Percentiles rank a stretch among this genome's conserved stretches.
These are phyloP conservation scores for Paraphoma sp. DNA, from an alignment of 2,329 filamentous ascomycete species.

Conservation along the genomic window DNA sequence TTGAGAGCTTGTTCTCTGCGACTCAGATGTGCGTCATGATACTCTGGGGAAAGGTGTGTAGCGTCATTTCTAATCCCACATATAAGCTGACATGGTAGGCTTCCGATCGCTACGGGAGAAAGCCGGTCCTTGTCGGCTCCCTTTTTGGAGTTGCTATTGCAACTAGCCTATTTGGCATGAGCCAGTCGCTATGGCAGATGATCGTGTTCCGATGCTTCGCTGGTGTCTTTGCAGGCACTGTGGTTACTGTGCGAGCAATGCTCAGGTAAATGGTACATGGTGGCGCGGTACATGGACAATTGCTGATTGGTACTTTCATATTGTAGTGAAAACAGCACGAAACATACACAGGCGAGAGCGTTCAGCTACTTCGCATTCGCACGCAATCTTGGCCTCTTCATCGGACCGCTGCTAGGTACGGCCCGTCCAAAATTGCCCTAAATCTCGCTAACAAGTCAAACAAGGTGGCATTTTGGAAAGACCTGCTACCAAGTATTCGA, in stretches of 20 bases:
- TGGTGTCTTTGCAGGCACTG: constrained; percentile 75
- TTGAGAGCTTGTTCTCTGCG: constrained; percentile 73
- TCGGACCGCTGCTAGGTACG: constrained; percentile 69
- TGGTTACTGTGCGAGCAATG: constrained; percentile 80
- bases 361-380: constrained; percentile 81
- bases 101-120: constrained; percentile 73
- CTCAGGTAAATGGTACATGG: constrained; percentile 49
- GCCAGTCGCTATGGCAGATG: constrained; percentile 74
- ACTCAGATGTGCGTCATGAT: constrained; percentile 82
- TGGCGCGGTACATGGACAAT: neutral
- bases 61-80: neutral
- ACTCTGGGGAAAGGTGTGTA: constrained; percentile 65
- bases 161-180: constrained; percentile 72
- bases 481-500: constrained; percentile 69
- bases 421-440: neutral
- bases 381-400: constrained; percentile 75
- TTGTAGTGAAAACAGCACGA: constrained; percentile 68
- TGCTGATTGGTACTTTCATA: neutral
- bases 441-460: constrained; percentile 6
- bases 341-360: constrained; percentile 72
- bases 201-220: constrained; percentile 73
- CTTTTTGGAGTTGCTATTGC: constrained; percentile 68
- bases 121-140: constrained; percentile 73
- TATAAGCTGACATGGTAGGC: constrained; percentile 39
- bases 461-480: constrained; percentile 72